Evolutionary conservation across 148 eudicot species (phyloP), one percentile per base, ranked within the genome.

Genomic region (Limonium bicolor): DNA sequence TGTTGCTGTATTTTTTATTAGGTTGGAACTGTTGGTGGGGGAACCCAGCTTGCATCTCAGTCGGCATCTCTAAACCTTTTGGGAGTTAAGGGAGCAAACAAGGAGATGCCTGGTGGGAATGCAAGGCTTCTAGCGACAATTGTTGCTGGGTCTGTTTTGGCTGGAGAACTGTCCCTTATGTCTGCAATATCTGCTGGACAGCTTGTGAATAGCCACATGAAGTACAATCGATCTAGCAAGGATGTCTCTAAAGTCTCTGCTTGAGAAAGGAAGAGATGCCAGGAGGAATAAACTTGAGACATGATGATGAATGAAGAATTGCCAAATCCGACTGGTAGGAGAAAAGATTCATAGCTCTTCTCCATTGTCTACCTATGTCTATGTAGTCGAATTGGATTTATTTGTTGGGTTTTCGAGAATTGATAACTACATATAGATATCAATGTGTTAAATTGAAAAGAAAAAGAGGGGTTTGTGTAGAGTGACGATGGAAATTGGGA

Each of bases 11-110:
- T n/a, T n/a, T n/a, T n/a, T n/a, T n/a, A n/a, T n/a, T 59, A 63
- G 68, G 69, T 64, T 38, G 69, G 69, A 2, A 64, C 69, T 18
- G 64, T 64, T 28, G 69, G 69, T 27, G 69, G 69, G 31, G 69
- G 69, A 11, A 64, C 69, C 23, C 64, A 64, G 43, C 60, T 64
- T 2, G 64, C 69, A 25, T 64, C 69, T 14, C 69, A 64, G 49
- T 64, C 69, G 24, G 69, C 69, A 10, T 64, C 64, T 18, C 59
- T 64, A 25, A 58, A 64, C 51, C 42, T 64, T 5, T 55, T 64
- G 12, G 69, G 69, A 27, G 69, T 64, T 14, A 64, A 64, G 36
- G 69, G 69, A 15, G 64, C 69, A 19, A 58, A 28, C 60, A 58
- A 28, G 36, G 55, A 51, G 35, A 26, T 50, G 20, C 64, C 69